Percentiles rank a stretch among this genome's conserved stretches.
These are phyloP conservation scores for Durotheca rogersii DNA, from an alignment of 495 filamentous ascomycete genomes.

Conservation along the genomic window DNA sequence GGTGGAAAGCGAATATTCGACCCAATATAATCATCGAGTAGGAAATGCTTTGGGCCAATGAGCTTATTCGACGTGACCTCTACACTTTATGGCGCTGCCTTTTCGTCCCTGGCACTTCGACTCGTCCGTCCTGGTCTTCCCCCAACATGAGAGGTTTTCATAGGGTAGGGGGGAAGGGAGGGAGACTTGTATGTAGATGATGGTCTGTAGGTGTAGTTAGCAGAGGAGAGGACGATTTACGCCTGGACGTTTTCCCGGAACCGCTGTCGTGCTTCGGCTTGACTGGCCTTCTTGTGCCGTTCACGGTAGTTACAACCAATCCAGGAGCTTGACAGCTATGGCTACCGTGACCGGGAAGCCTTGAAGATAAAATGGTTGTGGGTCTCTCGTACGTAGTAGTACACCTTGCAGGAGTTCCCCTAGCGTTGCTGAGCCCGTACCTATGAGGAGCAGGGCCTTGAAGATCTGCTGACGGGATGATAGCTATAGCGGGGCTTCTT, in stretches of 20 bases:
- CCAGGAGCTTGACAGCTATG: constrained; percentile 30
- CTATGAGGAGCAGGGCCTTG: constrained; percentile 32
- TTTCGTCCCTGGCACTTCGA: constrained; percentile 5
- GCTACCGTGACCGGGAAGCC: constrained; percentile 28
- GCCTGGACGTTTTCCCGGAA: constrained; percentile 10
- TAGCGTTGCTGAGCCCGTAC: constrained; percentile 29
- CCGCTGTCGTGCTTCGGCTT: constrained; percentile 23
- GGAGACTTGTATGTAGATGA: constrained; percentile 7
- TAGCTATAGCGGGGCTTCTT: constrained; percentile 37
- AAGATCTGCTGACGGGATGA: constrained; percentile 41
- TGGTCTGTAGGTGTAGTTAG: constrained; percentile 19
- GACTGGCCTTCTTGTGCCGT: constrained; percentile 18
- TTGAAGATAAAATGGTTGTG: constrained; percentile 35
- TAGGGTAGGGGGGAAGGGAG: constrained; percentile 4
- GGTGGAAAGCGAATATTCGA: constrained; percentile 13
- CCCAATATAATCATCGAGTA: constrained; percentile 25
- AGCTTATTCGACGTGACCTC: constrained; percentile 14
- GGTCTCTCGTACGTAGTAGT: constrained; percentile 35
- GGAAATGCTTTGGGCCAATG: constrained; percentile 21
- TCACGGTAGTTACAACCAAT: constrained; percentile 29
- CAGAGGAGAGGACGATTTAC: constrained; percentile 21
- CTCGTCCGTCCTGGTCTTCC: constrained; percentile 16
- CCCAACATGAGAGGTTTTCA: constrained; percentile 16
- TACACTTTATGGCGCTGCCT: constrained; percentile 16
- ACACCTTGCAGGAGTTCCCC: constrained; percentile 32